Conservation (phyloP, 75 land plant genomes). For the Cunninghamia lanceolata region DNA sequence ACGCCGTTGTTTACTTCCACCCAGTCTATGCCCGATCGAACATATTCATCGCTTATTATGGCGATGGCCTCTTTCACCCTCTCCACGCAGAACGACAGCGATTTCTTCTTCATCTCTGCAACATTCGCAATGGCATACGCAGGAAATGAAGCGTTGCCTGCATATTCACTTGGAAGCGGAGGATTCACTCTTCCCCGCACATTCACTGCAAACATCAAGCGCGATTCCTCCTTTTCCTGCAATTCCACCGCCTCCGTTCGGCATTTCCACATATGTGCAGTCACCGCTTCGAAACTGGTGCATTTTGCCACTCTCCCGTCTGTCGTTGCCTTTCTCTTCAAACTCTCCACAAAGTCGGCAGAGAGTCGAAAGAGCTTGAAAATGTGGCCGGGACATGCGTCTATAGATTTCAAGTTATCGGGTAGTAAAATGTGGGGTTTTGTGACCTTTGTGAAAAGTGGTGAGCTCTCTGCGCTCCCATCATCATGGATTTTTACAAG, state of each 20-base stretch:
- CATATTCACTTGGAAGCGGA: slow-evolving; percentile 24
- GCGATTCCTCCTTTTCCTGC: slow-evolving; percentile 10
- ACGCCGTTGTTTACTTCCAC: slow-evolving; percentile 14
- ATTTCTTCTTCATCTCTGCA: slow-evolving; percentile 17
- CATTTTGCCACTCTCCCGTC: neutral
- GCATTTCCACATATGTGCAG: slow-evolving; percentile 17
- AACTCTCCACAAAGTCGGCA: neutral
- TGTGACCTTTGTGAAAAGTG: too few relatives aligned
- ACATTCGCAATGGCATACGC: slow-evolving; percentile 18
- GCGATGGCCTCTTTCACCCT: slow-evolving; percentile 25
- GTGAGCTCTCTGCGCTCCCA: too few relatives aligned
- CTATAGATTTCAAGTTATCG: too few relatives aligned
- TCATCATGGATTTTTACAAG: neutral
- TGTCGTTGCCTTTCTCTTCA: neutral
- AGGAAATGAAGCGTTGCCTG: slow-evolving; percentile 43
- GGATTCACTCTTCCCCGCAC: slow-evolving; percentile 27
- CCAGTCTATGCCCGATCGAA: slow-evolving; percentile 34
- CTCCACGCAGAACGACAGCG: slow-evolving; percentile 22
- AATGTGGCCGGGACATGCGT: neutral
- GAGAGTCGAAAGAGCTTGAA: slow-evolving; percentile 8
- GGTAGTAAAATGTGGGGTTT: too few relatives aligned
- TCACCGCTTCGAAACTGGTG: slow-evolving; percentile 16
- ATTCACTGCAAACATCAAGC: slow-evolving; percentile 30
- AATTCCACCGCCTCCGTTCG: slow-evolving; percentile 1
- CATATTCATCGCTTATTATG: slow-evolving; percentile 28